Evolutionary conservation across 1,139 yeast genomes (phyloP).

Genomic region (Candida freyschussii): DNA sequence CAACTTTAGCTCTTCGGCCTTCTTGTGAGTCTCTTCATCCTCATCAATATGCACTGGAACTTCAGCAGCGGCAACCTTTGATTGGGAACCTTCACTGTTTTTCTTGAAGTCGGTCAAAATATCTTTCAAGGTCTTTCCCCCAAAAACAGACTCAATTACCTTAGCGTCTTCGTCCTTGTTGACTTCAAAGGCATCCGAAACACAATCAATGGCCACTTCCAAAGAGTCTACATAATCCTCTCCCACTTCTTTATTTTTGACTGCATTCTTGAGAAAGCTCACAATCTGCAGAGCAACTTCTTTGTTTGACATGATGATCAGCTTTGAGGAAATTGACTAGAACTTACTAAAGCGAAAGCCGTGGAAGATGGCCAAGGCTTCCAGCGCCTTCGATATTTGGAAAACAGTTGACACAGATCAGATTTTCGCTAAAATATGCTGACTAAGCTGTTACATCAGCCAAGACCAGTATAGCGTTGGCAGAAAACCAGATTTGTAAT

Average conservation of each 20-base stretch:
- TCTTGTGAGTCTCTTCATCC: constrained; percentile 45
- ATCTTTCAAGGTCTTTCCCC: constrained; percentile 46
- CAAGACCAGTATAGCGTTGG: no score
- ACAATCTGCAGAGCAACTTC: constrained; percentile 75
- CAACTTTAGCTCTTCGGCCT: constrained; percentile 79
- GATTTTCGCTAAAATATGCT: no score
- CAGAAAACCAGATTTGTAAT: no score
- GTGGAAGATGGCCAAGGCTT: no score
- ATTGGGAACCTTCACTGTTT: constrained; percentile 24
- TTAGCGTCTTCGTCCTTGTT: constrained; percentile 42
- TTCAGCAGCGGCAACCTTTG: constrained; percentile 26
- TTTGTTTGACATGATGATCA: constrained; percentile 40
- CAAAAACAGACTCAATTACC: constrained; percentile 34
- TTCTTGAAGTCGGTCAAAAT: constrained; percentile 32
- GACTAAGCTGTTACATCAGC: no score
- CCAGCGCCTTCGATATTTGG: no score
- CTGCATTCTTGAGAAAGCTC: constrained; percentile 59
- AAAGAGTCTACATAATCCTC: constrained; percentile 87
- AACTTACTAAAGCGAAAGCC: no score
- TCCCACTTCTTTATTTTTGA: constrained; percentile 57
- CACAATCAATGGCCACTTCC: constrained; percentile 91
- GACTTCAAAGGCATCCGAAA: constrained; percentile 81
- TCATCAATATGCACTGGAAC: constrained; percentile 43
- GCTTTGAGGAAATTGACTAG: no score
- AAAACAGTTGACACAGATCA: no score